Evolutionary conservation across 1,284 basidiomycete genomes (phyloP).

Genomic region (Psilocybe mexicana): DNA sequence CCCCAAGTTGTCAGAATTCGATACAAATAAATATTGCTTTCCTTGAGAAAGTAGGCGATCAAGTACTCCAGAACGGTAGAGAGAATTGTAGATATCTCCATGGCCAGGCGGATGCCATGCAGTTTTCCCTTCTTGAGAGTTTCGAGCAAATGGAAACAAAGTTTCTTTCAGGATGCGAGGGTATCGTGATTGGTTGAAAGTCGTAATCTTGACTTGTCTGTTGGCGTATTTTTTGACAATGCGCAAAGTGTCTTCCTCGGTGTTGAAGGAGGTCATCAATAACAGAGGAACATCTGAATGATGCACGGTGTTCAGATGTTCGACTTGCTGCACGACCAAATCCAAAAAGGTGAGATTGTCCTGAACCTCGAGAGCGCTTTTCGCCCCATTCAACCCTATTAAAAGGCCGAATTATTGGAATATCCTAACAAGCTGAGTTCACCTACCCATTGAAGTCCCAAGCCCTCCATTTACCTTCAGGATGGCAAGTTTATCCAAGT

Average conservation of each 20-base stretch:
- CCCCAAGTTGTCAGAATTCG: constrained; percentile 94
- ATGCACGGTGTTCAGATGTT: constrained; percentile 65
- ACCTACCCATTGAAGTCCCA: constrained; percentile 83
- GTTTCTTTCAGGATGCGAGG: constrained; percentile 91
- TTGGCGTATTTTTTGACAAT: constrained; percentile 97
- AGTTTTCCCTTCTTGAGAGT: constrained; percentile 81
- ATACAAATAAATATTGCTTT: constrained; percentile 95
- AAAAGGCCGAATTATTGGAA: neutral
- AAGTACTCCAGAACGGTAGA: constrained; percentile 87
- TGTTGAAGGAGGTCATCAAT: constrained; percentile 97
- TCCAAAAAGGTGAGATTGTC: constrained; percentile 95
- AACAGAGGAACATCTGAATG: constrained; percentile 84
- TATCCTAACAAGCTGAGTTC: neutral
- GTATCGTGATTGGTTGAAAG: constrained; percentile 94
- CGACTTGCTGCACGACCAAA: constrained; percentile 88
- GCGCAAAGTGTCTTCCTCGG: constrained; percentile 86
- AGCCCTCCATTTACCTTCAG: constrained; percentile 97
- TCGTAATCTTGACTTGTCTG: constrained; percentile 86
- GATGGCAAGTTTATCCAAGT: constrained; percentile 85
- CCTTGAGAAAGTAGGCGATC: constrained; percentile 88
- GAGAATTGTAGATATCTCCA: constrained; percentile 87
- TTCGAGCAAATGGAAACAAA: constrained; percentile 79
- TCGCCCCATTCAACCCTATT: constrained; percentile 79
- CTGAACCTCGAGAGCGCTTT: constrained; percentile 82
- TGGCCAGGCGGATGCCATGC: constrained; percentile 96